Evolutionary conservation across 164 flowering plant species (phyloP).

Genomic region (Protea cynaroides): DNA sequence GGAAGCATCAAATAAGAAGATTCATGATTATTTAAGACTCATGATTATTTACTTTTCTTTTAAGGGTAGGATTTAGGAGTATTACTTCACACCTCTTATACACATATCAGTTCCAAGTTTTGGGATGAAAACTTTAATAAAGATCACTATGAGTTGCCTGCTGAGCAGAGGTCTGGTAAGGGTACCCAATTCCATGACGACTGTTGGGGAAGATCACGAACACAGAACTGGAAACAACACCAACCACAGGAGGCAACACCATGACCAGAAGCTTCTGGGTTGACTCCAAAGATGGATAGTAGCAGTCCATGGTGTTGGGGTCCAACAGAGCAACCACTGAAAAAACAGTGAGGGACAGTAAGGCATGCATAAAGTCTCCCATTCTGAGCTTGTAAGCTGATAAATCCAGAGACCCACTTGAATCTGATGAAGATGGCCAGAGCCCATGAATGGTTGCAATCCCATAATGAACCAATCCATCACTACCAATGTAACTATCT

Average conservation of each 20-base stretch:
- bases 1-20: too few species aligned
- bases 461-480: slow-evolving; percentile 55
- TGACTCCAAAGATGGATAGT: slow-evolving; percentile 48
- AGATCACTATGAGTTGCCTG: too few species aligned
- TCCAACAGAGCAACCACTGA: slow-evolving; percentile 50
- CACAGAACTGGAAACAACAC: slow-evolving; percentile 39
- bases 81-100: too few species aligned
- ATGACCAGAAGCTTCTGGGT: slow-evolving; percentile 38
- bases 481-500: slow-evolving; percentile 53
- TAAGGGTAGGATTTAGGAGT: too few species aligned
- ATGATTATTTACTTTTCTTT: too few species aligned
- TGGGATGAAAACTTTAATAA: too few species aligned
- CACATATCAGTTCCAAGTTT: too few species aligned
- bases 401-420: slow-evolving; percentile 21
- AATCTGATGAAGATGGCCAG: slow-evolving; percentile 31
- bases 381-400: slow-evolving; percentile 42
- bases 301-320: slow-evolving; percentile 52
- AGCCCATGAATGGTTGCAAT: slow-evolving; percentile 59
- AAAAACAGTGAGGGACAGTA: slow-evolving; percentile 48
- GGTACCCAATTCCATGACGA: slow-evolving; percentile 84
- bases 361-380: slow-evolving; percentile 75
- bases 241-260: slow-evolving; percentile 69
- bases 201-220: slow-evolving; percentile 61
- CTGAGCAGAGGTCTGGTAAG: slow-evolving; percentile 14
- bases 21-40: too few species aligned